Evolutionary conservation across 1,139 yeast genomes (phyloP).

Genomic region (Nematodospora anomalae): DNA sequence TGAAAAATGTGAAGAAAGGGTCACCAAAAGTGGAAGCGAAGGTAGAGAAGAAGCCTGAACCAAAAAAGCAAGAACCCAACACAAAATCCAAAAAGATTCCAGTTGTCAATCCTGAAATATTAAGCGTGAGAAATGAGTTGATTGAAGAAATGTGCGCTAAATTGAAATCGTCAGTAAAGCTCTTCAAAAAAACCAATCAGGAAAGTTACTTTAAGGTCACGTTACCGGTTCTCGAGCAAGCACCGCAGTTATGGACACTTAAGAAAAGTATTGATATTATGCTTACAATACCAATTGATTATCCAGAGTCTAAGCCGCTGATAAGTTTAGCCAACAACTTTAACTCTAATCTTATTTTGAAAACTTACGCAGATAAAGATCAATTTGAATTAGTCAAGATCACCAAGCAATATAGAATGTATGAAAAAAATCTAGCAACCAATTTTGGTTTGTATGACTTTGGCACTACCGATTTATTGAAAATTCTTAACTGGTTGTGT

Average conservation of each 20-base stretch:
- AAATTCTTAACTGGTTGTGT: slow-evolving; percentile 29
- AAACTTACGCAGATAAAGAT: slow-evolving; percentile 17
- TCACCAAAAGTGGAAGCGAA: slow-evolving; percentile 2
- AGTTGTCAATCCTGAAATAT: slow-evolving; percentile 11
- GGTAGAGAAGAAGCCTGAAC: slow-evolving; percentile 2
- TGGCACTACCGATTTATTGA: slow-evolving; percentile 21
- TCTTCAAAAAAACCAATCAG: slow-evolving; percentile 25
- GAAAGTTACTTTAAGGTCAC: slow-evolving; percentile 24
- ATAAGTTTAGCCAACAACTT: slow-evolving; percentile 26
- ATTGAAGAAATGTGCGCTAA: slow-evolving; percentile 26
- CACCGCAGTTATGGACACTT: slow-evolving; percentile 24
- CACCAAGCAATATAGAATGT: slow-evolving; percentile 19
- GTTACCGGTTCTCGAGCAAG: slow-evolving; percentile 20
- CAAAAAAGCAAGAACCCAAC: slow-evolving; percentile 8
- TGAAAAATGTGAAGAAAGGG: slow-evolving; percentile 20
- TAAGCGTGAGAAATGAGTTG: slow-evolving; percentile 19
- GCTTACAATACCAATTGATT: slow-evolving; percentile 23
- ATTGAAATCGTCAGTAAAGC: slow-evolving; percentile 22
- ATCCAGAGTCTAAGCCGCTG: slow-evolving; percentile 19
- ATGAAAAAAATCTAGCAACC: slow-evolving; percentile 25
- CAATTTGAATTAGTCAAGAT: slow-evolving; percentile 17
- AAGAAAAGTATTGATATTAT: slow-evolving; percentile 21
- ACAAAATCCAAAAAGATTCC: slow-evolving; percentile 4
- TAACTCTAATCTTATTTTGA: slow-evolving; percentile 24
- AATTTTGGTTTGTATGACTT: slow-evolving; percentile 22